Evolutionary conservation across 352 stramenopile species (phyloP).

Genomic region (Phytophthora hybrid): DNA sequence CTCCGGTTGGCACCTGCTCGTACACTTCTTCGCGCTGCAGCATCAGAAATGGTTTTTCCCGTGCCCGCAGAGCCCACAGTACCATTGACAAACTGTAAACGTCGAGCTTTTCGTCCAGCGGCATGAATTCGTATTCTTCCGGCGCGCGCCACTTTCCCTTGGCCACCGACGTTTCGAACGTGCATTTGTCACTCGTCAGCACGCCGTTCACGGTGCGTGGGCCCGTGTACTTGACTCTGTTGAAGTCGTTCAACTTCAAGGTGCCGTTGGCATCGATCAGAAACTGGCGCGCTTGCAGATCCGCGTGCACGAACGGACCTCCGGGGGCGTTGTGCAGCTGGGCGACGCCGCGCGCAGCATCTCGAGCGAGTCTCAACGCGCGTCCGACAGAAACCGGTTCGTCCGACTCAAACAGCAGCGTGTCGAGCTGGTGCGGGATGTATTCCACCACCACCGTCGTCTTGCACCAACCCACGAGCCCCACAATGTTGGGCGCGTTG

Average conservation of each 20-base stretch:
- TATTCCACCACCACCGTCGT: conserved; percentile 82
- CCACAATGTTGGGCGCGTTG: conserved; percentile 75
- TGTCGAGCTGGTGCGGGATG: conserved; percentile 67
- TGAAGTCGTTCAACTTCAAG: conserved; percentile 85
- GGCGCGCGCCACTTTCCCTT: conserved; percentile 86
- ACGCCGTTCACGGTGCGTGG: conserved; percentile 45
- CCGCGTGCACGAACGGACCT: conserved; percentile 79
- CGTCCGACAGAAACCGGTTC: conserved; percentile 55
- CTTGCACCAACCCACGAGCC: conserved; percentile 79
- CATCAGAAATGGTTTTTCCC: conserved; percentile 55
- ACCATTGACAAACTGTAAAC: conserved; percentile 80
- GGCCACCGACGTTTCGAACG: conserved; percentile 63
- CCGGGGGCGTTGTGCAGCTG: conserved; percentile 72
- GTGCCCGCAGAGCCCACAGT: conserved; percentile 64
- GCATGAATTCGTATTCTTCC: conserved; percentile 64
- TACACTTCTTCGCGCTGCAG: conserved; percentile 66
- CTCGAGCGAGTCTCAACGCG: conserved; percentile 55
- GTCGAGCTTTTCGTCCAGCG: conserved; percentile 69
- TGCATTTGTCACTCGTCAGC: conserved; percentile 57
- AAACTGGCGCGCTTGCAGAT: conserved; percentile 86
- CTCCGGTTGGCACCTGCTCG: conserved; percentile 51
- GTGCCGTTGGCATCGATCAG: conserved; percentile 65
- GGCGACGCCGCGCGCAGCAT: conserved; percentile 67
- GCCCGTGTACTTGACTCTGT: conserved; percentile 79
- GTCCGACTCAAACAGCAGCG: conserved; percentile 62